Conservation (phyloP, 2,329 filamentous ascomycete species). For the Cladorrhinum sp. region DNA sequence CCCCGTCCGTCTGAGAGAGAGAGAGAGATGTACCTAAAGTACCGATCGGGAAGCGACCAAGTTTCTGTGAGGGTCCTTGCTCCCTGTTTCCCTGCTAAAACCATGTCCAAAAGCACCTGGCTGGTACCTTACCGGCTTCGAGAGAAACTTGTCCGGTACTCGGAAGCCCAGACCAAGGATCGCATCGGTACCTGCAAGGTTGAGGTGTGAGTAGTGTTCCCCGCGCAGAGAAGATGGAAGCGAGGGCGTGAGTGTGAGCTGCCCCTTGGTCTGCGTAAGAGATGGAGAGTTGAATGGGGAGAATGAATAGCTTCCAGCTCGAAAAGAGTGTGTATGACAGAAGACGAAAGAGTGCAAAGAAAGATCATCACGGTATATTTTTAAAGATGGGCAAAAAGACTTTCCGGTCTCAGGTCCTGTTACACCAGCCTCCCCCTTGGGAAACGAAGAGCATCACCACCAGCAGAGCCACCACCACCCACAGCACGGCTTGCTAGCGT, state of each 20-base stretch:
- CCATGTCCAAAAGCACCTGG: neutral
- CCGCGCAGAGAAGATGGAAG: conserved; percentile 22
- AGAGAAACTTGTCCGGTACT: conserved; percentile 12
- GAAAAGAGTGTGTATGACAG: neutral
- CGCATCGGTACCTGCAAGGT: conserved; percentile 20
- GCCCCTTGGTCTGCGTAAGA: conserved; percentile 3
- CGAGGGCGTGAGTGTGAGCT: conserved; percentile 19
- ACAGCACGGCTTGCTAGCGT: neutral
- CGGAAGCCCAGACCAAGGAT: conserved; percentile 9
- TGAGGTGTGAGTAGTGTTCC: conserved; percentile 11
- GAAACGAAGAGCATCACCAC: neutral
- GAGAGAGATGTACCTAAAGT: conserved; percentile 27
- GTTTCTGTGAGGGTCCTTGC: conserved; percentile 11
- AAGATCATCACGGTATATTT: neutral
- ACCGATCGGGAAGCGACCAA: conserved; percentile 12
- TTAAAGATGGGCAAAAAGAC: conserved; percentile 1
- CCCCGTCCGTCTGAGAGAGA: neutral
- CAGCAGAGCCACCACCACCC: too few species aligned
- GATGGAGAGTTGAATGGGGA: neutral
- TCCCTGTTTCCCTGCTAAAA: conserved; percentile 8
- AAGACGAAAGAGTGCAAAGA: neutral
- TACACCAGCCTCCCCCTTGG: conserved; percentile 16
- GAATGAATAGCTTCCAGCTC: too few species aligned
- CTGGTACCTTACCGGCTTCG: conserved; percentile 15
- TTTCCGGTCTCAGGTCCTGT: conserved; percentile 13